Base-by-base conservation (phyloP, 352 stramenopile species). In the Phytophthora boehmeriae region DNA sequence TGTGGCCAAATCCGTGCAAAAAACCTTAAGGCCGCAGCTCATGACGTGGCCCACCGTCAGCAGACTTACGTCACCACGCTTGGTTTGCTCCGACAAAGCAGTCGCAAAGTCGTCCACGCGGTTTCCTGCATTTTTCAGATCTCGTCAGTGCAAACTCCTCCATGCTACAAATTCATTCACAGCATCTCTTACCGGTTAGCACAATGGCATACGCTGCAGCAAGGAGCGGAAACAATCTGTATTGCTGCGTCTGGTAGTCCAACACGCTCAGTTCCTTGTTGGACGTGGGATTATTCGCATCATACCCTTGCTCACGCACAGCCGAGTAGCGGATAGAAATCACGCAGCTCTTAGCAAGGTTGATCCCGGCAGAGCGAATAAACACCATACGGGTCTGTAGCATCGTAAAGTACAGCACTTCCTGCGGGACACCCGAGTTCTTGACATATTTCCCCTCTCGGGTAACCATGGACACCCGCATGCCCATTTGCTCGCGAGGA, bases 221-320 rank as follows among this genome's bases (percentile, higher is more conserved):
- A 30, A 99, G 64, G 28, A 97, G 69, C 25, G 95, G 94, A 27
- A 98, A 81, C 16, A 99, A 78, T n/a, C 95, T 90, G 73, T 98
- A 96, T 70, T 98, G 95, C 71, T 99, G 95, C 68, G 93, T 92
- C 50, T 95, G 92, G 68, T 98, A 98, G 60, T 98, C 93, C 38
- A 99, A 71, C 58, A 99, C 88, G 63, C 96, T 93, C 19, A 90
- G 49, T 71, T 98, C 93, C 4, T 73, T 66, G 22, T 71, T 84
- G 0, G 68, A 54, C 1, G 76, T 66, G 44, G 81, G 88, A 1
- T 70, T 62, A 39, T 78, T 88, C 9, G 70, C 76, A 45, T 90
- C 68, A 36, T 82, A 84, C 0, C 96, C 96, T 68, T 99, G 96
- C 11, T 80, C 68, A 32, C 96, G 88, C 22, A 98, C 81, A 19